Conservation (phyloP, 192 early-diverging fungal genomes). For the Paraglomus occultum region DNA sequence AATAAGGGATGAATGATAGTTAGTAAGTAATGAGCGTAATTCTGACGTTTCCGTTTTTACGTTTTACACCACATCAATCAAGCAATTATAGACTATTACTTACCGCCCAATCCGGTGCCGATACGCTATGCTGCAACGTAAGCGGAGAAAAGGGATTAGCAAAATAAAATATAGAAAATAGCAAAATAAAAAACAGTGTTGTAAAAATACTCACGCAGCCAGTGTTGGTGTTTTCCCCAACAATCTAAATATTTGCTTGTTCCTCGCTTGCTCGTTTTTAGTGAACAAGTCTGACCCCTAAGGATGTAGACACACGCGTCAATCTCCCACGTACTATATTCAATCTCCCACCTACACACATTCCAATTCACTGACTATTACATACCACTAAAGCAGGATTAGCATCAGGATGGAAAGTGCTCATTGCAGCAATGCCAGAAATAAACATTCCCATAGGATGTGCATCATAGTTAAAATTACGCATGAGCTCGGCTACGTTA, state of each 20-base stretch:
- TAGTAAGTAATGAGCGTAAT: not conserved
- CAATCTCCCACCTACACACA: too few relatives aligned
- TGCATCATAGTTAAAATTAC: constrained; percentile 62
- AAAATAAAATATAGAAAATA: not conserved
- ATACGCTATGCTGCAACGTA: constrained; percentile 39
- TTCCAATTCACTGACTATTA: not conserved
- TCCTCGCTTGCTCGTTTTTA: constrained; percentile 35
- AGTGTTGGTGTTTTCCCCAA: constrained; percentile 65
- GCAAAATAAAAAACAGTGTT: not conserved
- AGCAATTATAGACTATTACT: too few relatives aligned
- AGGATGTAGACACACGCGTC: too few relatives aligned
- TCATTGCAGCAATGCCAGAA: constrained; percentile 55
- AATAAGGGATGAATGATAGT: not conserved
- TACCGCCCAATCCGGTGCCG: constrained; percentile 59
- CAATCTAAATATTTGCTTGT: constrained; percentile 58
- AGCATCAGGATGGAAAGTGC: constrained; percentile 68
- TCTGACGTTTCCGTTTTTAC: not conserved
- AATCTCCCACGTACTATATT: too few relatives aligned
- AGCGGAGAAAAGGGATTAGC: not conserved
- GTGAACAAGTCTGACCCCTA: constrained; percentile 46
- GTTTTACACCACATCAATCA: not conserved
- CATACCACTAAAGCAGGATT: constrained; percentile 54
- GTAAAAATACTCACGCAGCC: constrained; percentile 41
- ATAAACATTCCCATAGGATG: constrained; percentile 70
- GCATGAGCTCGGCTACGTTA: constrained; percentile 53